Conservation (phyloP, 306 rosid genomes). For the Gleditsia sinensis region DNA sequence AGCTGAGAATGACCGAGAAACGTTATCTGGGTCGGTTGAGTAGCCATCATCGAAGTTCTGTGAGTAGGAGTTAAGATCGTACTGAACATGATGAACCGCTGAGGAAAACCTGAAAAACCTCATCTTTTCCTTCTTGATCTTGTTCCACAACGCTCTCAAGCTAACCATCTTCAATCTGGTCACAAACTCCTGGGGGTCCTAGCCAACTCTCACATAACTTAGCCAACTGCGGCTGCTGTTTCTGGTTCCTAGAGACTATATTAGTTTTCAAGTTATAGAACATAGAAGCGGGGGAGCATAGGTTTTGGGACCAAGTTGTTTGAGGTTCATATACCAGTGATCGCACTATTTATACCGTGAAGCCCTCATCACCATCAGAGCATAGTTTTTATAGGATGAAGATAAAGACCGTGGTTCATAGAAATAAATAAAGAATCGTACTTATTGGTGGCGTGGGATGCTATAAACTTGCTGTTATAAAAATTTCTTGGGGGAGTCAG, state of each 20-base stretch:
- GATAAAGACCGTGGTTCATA: not conserved
- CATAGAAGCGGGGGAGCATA: not conserved
- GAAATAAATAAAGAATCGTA: not conserved
- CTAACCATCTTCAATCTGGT: slow-evolving; percentile 30
- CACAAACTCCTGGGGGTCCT: slow-evolving; percentile 5
- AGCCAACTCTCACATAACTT: slow-evolving; percentile 30
- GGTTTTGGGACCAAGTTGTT: not conserved
- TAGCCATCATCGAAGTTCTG: slow-evolving; percentile 72
- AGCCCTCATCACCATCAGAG: not conserved
- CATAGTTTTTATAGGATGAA: not conserved
- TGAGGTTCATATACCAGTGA: not conserved
- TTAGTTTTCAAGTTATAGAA: slow-evolving; percentile 19
- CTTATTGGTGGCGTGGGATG: not conserved
- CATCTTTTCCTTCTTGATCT: slow-evolving; percentile 54
- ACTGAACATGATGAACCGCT: slow-evolving; percentile 43
- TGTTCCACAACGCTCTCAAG: slow-evolving; percentile 56
- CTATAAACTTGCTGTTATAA: not conserved
- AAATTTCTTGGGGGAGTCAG: not conserved
- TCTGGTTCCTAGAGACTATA: not conserved
- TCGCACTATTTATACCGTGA: slow-evolving; percentile 17
- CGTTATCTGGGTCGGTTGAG: slow-evolving; percentile 51
- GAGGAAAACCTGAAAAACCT: slow-evolving; percentile 35
- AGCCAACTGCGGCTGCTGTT: not conserved
- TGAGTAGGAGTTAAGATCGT: slow-evolving; percentile 54
- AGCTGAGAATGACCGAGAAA: slow-evolving; percentile 68